Base-by-base conservation (phyloP, 371 early-diverging fungal species). In the Apophysomyces variabilis region DNA sequence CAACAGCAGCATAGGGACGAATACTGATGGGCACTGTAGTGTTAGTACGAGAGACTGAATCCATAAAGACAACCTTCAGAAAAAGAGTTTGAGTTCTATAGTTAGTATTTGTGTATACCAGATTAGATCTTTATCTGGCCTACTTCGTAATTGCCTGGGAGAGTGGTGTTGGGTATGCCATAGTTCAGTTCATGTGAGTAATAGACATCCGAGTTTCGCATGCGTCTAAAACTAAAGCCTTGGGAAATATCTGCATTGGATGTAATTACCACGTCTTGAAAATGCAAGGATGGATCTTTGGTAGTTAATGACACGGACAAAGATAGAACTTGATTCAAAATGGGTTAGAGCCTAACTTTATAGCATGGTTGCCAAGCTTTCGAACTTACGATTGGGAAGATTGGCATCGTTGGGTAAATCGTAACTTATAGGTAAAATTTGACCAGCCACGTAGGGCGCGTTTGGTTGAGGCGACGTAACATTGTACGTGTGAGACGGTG, bases 401-500 rank as follows among this genome's bases (percentile, higher is more conserved):
- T 39, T 60, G 14, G 60, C 16, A 43, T 60, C 60, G 38, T 50
- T 50, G 54, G 54, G 54, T 45, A 79, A 57, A 43, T 68, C 71
- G 47, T 73, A 81, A 41, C 68, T 70, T 18, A 76, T 64, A n/a
- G 79, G 82, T 35, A 82, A 64, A 56, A 73, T 73, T 68, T 78
- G 79, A 39, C 79, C 79, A 18, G 77, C 75, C 12, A 82, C 79
- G 58, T 75, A 82, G 58, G 72, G 69, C 26, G 73, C 68, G 54
- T 76, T 71, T 14, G 66, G 69, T 16, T 68, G 66, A 56, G 79
- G 79, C n/a, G 75, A 70, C 5, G 79, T 75, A 36, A 82, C 75
- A 66, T 78, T 81, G 65, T 50, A 50, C 54, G 54, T 50, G 54
- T 50, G 54, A 32, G 54, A 18, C 21, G 54, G 54, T 50, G 54